Evolutionary conservation across 2,329 filamentous ascomycete genomes (phyloP), one percentile per base, ranked within the genome.

Genomic region (Colletotrichum paranaense): DNA sequence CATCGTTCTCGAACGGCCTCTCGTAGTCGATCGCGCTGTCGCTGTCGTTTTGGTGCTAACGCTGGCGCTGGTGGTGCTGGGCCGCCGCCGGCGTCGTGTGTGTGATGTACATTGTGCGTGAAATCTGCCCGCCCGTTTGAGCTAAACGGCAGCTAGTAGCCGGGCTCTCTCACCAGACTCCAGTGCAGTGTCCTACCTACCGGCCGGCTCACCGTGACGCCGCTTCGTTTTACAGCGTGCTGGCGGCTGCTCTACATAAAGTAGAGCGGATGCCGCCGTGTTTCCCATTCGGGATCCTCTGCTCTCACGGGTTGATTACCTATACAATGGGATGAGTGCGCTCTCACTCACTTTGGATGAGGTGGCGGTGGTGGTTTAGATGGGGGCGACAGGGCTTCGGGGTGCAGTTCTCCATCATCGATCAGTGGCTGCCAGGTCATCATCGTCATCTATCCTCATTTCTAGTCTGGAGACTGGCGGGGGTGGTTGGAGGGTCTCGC

Each of bases 91-190:
- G 32, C 32, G 32, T 8, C 16, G 5, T 49, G 35, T 55, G 66
- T 64, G 59, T 68, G 53, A 55, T 68, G 65, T 69, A 72, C 69
- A 59, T 68, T 68, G 57, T n/a, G 42, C 16, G 52, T 32, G 42
- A 19, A 49, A 49, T 49, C 64, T 30, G 46, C 63, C 57, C 35
- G 55, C 30, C 30, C 55, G 58, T 56, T 38, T 28, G n/a, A 53
- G 35, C 26, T 24, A 59, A 42, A 67, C 60, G 42, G 42, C 12
- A 66, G 55, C 58, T 67, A 53, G 38, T 42, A 42, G 38, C 38
- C 38, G 38, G 38, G 38, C 38, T 42, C 38, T 42, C 38, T 42
- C 38, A 16, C 14, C 14, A 16, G 38, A 16, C 38, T 16, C 14
- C 14, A 42, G 38, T 42, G 14, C 38, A 42, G 42, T 49, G 42